Conservation (phyloP, 208 protist species). For the Acanthamoeba quina region DNA sequence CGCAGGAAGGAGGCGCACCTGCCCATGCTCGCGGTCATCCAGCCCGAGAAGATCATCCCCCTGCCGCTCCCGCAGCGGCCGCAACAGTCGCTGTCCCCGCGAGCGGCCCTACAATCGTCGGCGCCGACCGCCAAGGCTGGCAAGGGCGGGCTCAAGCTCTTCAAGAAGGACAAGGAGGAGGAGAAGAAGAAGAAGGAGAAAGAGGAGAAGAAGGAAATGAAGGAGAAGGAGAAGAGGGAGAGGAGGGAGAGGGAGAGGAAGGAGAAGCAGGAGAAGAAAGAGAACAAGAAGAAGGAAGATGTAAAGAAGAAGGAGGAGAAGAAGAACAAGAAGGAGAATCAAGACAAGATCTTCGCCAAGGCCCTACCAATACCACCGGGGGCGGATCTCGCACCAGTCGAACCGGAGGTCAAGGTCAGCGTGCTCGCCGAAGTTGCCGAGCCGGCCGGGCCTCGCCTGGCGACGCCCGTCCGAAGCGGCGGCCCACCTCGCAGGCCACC, state of each 20-base stretch:
- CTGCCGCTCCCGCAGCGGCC: not conserved
- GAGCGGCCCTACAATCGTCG: not conserved
- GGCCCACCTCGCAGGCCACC: not conserved
- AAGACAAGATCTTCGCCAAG: no score
- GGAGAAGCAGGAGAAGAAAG: slow-evolving; percentile 27
- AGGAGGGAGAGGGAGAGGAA: slow-evolving; percentile 4
- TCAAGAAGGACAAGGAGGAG: not conserved
- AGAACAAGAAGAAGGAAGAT: not conserved
- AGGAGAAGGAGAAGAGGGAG: not conserved
- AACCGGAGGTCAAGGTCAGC: no score
- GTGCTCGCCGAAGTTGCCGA: no score
- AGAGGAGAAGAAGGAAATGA: not conserved
- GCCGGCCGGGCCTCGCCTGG: not conserved
- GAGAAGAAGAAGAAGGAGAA: not conserved
- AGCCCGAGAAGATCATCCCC: not conserved
- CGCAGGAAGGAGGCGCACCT: not conserved
- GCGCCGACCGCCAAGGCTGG: not conserved
- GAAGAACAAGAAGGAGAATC: no score
- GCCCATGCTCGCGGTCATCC: not conserved
- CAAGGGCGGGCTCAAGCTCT: not conserved
- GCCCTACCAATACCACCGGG: no score
- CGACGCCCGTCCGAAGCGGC: not conserved
- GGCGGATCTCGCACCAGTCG: no score
- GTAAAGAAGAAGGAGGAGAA: not conserved
- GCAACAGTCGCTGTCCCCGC: not conserved